Base-by-base conservation (phyloP, 2,329 filamentous ascomycete genomes). In the Cercospora sojina region DNA sequence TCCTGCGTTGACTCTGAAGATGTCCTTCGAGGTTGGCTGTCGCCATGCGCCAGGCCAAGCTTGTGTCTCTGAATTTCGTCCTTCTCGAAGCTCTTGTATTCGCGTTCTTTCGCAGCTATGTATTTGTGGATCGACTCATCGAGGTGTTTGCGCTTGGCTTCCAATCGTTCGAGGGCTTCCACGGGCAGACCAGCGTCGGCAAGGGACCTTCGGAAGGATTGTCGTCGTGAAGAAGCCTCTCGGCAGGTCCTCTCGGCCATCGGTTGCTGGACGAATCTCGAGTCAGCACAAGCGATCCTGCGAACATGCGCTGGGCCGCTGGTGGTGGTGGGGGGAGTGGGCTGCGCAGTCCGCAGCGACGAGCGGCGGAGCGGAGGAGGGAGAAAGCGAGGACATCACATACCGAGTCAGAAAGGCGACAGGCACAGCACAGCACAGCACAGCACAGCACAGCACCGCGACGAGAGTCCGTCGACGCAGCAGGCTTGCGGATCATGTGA, bases 91-190 rank as follows among this genome's bases (percentile, higher is more conserved):
- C 69, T 67, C 67, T 77, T 76, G 64, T 76, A 78, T 57, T 79
- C 77, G 41, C 76, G 66, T 64, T 79, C 77, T 67, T 79, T 79
- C 53, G 73, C 66, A 10, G 77, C 76, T 51, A 78, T 77, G 68
- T 77, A 79, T 51, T 76, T 76, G 69, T 78, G 77, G 59, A 79
- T 78, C 8, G 74, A 75, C 16, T 79, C 77, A 63, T 79, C 77
- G 51, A 78, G 69, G 69, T 76, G 74, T 59, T 72, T 74, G 38
- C 77, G 74, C 68, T 79, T 79, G 63, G 73, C 66, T 64, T 78
- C 77, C 49, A 79, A 70, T 55, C 70, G 69, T 58, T 75, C 73
- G 5, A 79, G 69, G 61, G 74, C 75, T 53, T 75, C 72, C 12
- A 69, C 65, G 35, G 75, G 72, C 64, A 77, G 69, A 9, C 64